Conservation (phyloP, 164 flowering plant species). For the Chimonanthus praecox region DNA sequence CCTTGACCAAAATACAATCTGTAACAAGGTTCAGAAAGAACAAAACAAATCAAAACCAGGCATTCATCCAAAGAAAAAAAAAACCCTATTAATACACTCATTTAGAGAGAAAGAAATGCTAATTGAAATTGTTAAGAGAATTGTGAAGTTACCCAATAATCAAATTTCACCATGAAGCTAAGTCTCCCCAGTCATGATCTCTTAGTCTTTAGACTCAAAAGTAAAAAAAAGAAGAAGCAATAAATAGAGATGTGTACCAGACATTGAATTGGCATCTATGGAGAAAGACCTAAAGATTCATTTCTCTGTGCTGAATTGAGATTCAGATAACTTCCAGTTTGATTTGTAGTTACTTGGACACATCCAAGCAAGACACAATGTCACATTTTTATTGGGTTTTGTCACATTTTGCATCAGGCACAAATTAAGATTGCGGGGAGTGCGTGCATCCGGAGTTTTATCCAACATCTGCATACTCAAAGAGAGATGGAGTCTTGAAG, state of each 20-base stretch:
- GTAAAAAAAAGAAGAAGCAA: neutral
- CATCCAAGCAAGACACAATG: too few relatives aligned
- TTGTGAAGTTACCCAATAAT: neutral
- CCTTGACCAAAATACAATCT: neutral
- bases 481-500: too few relatives aligned
- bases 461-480: too few relatives aligned
- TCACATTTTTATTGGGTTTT: too few relatives aligned
- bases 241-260: neutral
- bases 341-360: too few relatives aligned
- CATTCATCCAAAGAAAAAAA: neutral
- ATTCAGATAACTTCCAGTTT: too few relatives aligned
- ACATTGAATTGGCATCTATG: neutral
- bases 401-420: too few relatives aligned
- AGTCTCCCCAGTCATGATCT: neutral
- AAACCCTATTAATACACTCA: neutral
- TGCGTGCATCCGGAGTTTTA: too few relatives aligned
- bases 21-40: neutral
- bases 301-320: neutral
- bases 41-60: neutral
- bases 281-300: neutral
- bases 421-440: too few relatives aligned
- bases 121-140: neutral
- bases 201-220: neutral
- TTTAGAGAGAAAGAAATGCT: neutral
- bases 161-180: neutral